These are phyloP conservation scores for Camelina neglecta DNA, from an alignment of 345 rosid genomes.

Conservation along the genomic window DNA sequence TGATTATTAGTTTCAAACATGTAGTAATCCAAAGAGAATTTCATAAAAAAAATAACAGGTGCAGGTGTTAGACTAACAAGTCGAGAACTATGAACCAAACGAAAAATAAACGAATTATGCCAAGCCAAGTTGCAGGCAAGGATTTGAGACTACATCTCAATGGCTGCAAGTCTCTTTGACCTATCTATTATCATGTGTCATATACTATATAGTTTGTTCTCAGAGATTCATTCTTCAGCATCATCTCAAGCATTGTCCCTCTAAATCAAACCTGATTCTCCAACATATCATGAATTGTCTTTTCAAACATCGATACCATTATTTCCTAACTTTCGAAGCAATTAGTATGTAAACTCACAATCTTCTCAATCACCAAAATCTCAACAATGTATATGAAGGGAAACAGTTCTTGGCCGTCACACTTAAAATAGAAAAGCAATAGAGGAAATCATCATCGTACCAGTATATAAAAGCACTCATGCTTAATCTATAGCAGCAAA, in stretches of 20 bases:
- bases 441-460: not conserved
- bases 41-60: conserved; percentile 6
- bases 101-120: conserved; percentile 6
- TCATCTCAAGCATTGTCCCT: conserved; percentile 7
- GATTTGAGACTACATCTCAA: conserved; percentile 12
- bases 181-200: not conserved
- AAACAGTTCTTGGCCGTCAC: not conserved
- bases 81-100: not conserved
- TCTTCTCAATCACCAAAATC: conserved; percentile 20
- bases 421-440: not conserved
- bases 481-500: conserved; percentile 5
- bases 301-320: not conserved
- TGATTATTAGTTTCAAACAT: conserved; percentile 1
- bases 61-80: not conserved
- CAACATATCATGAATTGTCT: not conserved
- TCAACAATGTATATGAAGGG: not conserved
- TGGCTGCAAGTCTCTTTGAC: not conserved
- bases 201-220: not conserved
- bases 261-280: conserved; percentile 16
- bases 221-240: conserved; percentile 2
- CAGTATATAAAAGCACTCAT: conserved; percentile 1
- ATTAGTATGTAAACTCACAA: conserved; percentile 12
- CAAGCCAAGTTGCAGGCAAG: conserved; percentile 15
- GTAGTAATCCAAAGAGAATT: conserved; percentile 15
- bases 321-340: not conserved